Evolutionary conservation across 2,329 filamentous ascomycete genomes (phyloP).

Genomic region (Scedosporium boydii): DNA sequence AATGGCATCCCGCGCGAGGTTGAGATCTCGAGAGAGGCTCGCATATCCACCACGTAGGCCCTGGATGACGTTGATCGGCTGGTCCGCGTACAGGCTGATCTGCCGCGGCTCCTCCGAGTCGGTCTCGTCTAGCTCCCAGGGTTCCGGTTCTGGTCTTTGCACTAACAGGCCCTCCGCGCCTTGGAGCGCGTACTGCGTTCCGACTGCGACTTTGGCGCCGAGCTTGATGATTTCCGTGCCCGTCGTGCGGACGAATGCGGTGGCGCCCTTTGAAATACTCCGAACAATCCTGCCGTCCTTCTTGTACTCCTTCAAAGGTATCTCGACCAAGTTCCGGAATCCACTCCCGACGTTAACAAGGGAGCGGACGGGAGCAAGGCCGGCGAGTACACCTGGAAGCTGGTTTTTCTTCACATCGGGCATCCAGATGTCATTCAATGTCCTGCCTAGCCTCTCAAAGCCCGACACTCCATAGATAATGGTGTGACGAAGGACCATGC

Average conservation of each 20-base stretch:
- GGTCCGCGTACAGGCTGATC: conserved; percentile 87
- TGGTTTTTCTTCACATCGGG: conserved; percentile 86
- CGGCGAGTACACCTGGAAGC: conserved; percentile 78
- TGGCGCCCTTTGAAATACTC: conserved; percentile 82
- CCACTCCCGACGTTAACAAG: conserved; percentile 86
- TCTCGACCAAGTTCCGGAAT: conserved; percentile 74
- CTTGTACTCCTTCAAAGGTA: conserved; percentile 85
- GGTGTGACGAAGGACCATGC: conserved; percentile 76
- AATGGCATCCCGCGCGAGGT: conserved; percentile 79
- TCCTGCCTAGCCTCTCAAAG: conserved; percentile 82
- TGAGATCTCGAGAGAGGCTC: conserved; percentile 77
- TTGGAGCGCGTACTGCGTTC: conserved; percentile 87
- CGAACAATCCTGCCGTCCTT: conserved; percentile 90
- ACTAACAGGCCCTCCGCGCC: conserved; percentile 74
- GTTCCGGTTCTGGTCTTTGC: conserved; percentile 27
- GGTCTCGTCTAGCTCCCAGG: conserved; percentile 46
- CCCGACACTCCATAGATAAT: conserved; percentile 90
- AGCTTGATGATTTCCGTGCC: conserved; percentile 90
- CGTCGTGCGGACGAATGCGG: conserved; percentile 85
- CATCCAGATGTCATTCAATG: conserved; percentile 93
- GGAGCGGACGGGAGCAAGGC: conserved; percentile 80
- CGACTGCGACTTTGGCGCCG: conserved; percentile 87
- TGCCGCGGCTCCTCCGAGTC: conserved; percentile 62
- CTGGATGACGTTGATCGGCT: conserved; percentile 80
- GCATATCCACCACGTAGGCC: conserved; percentile 76